phyloP scores from a whole-genome alignment of 805 yeast genomes.

The Wickerhamiella parazyma region DNA sequence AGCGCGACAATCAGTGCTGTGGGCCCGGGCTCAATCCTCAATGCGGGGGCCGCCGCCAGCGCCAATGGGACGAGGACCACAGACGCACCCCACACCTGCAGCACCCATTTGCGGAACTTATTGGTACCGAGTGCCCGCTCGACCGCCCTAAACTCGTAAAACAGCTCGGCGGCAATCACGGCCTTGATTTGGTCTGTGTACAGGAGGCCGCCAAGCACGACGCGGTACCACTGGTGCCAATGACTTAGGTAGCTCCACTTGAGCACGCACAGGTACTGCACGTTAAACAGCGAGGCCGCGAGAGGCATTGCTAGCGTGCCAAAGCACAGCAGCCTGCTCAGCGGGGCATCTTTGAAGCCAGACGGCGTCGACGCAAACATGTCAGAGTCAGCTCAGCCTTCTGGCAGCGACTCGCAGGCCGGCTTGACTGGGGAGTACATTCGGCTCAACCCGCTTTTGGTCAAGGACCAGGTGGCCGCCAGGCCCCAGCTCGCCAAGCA shows the following conservation, averaged over 20 bases:
- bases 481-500: background rate
- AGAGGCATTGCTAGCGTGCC: conserved; percentile 2
- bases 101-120: background rate
- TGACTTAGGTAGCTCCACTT: conserved; percentile 1
- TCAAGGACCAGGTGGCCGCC: background rate
- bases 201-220: conserved; percentile 5
- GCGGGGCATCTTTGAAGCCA: conserved; percentile 9
- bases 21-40: conserved; percentile 1
- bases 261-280: conserved; percentile 6
- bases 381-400: no score
- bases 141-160: conserved; percentile 10
- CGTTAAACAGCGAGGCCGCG: conserved; percentile 1
- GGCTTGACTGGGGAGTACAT: background rate
- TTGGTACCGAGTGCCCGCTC: conserved; percentile 10
- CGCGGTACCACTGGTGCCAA: conserved; percentile 11
- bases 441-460: background rate
- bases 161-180: conserved; percentile 5
- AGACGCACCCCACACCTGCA: background rate
- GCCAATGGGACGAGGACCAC: background rate
- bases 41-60: background rate
- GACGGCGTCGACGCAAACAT: conserved; percentile 9
- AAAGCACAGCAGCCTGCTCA: background rate
- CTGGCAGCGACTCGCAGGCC: no score
- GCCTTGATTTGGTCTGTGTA: conserved; percentile 9
- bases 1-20: conserved; percentile 5